A percentile compares a stretch with the other conserved stretches of the same genome.
phyloP scores from a whole-genome alignment of 345 rosid species.

The Salix caprea region DNA sequence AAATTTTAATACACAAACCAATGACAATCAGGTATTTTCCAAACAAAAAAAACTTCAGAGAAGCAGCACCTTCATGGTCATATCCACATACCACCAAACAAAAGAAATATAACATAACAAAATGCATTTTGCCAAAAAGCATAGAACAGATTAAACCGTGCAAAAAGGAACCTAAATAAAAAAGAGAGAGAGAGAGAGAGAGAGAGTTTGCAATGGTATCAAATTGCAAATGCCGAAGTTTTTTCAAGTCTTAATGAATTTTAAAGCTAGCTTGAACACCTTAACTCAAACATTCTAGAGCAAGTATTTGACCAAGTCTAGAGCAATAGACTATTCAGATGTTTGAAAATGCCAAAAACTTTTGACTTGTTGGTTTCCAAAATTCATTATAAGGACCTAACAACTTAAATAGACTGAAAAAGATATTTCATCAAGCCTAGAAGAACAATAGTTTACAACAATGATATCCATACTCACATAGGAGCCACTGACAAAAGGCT shows the following conservation, averaged over 20 bases:
- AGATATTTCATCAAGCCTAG: not conserved
- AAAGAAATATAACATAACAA: not conserved
- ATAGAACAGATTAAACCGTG: not conserved
- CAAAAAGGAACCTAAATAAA: not conserved
- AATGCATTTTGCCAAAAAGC: not conserved
- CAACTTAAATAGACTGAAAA: not conserved
- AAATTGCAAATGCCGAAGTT: no score
- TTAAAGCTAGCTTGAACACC: not conserved
- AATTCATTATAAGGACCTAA: not conserved
- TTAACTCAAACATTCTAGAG: not conserved
- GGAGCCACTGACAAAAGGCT: constrained; percentile 72
- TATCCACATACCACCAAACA: not conserved
- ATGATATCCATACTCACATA: constrained; percentile 51
- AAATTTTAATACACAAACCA: not conserved
- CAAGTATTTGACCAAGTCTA: not conserved
- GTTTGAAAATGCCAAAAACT: not conserved
- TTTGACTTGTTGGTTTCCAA: not conserved
- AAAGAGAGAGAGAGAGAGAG: no score
- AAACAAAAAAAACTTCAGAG: not conserved
- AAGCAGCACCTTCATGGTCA: not conserved
- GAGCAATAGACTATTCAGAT: not conserved
- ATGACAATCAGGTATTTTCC: not conserved
- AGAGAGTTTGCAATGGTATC: not conserved
- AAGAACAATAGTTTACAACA: not conserved
- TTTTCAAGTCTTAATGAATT: no score